phyloP scores from a whole-genome alignment of 2,329 filamentous ascomycete genomes.

The Clarireedia paspali region DNA sequence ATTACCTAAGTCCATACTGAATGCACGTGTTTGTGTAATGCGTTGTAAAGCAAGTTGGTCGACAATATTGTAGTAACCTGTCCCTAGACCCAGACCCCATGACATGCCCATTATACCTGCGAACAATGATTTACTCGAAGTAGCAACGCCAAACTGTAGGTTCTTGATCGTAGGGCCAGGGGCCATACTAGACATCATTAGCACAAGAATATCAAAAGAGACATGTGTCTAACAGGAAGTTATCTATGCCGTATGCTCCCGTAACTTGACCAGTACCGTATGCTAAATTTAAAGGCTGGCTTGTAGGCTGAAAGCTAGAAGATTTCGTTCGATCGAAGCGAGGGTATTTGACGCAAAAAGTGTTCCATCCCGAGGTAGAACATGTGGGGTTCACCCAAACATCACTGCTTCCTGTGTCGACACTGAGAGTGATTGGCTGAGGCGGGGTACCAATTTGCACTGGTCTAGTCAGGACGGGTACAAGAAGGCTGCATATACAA shows the following conservation, averaged over 20 bases:
- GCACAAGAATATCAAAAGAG: not conserved
- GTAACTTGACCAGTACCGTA: conserved; percentile 4
- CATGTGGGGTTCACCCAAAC: conserved; percentile 6
- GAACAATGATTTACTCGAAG: not conserved
- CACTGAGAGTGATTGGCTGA: conserved; percentile 1
- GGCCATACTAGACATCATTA: not conserved
- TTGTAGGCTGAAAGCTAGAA: not conserved
- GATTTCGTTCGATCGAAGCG: conserved; percentile 2
- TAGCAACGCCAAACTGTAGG: conserved; percentile 10
- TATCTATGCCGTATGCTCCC: conserved; percentile 1
- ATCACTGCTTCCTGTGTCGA: conserved; percentile 7
- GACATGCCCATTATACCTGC: conserved; percentile 12
- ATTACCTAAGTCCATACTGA: conserved; percentile 15
- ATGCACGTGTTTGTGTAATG: conserved; percentile 16
- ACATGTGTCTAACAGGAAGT: not conserved
- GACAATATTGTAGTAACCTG: conserved; percentile 13
- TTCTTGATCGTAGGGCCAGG: conserved; percentile 3
- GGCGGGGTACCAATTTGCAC: conserved; percentile 5
- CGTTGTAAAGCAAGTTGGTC: conserved; percentile 14
- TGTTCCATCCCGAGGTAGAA: conserved; percentile 6
- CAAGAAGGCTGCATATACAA: not conserved
- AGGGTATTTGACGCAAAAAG: conserved; percentile 1
- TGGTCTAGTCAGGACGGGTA: not conserved
- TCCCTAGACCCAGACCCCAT: conserved; percentile 4
- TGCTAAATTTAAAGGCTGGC: not conserved